Conservation (phyloP, 352 stramenopile species). For the Phytophthora palmivora region DNA sequence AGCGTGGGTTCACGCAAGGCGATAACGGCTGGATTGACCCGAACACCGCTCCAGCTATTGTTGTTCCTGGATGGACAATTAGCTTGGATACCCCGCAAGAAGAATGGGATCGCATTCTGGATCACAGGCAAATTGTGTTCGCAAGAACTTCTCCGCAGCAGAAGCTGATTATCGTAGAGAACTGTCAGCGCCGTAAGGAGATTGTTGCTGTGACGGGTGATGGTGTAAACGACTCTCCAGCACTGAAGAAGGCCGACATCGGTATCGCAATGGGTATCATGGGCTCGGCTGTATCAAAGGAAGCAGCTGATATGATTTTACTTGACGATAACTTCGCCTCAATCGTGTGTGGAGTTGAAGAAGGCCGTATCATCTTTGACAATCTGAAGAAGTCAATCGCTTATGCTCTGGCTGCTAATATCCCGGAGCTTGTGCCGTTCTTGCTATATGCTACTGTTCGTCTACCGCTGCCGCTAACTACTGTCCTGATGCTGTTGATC, state of each 20-base stretch:
- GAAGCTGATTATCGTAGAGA: constrained; percentile 96
- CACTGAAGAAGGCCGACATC: constrained; percentile 97
- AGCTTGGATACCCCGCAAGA: constrained; percentile 73
- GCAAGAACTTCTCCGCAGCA: constrained; percentile 95
- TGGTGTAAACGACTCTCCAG: constrained; percentile 98
- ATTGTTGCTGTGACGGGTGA: constrained; percentile 97
- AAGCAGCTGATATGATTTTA: constrained; percentile 97
- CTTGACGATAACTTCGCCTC: constrained; percentile 98
- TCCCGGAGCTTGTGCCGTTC: constrained; percentile 89
- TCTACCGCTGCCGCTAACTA: constrained; percentile 90
- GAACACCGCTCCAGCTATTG: constrained; percentile 73
- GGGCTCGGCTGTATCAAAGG: constrained; percentile 96
- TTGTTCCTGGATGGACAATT: constrained; percentile 88
- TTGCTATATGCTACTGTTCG: constrained; percentile 87
- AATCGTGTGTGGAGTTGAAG: constrained; percentile 96
- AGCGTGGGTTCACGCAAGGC: constrained; percentile 58
- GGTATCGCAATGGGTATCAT: constrained; percentile 98
- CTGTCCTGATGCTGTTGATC: constrained; percentile 92
- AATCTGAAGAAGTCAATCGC: constrained; percentile 96
- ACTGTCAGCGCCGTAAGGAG: constrained; percentile 83
- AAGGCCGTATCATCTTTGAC: constrained; percentile 96
- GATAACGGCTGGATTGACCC: constrained; percentile 83
- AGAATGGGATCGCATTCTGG: constrained; percentile 89
- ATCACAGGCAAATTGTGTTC: constrained; percentile 94
- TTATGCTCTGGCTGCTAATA: constrained; percentile 94